phyloP scores from a whole-genome alignment of 805 yeast species.

The Candida ascalaphidarum region DNA sequence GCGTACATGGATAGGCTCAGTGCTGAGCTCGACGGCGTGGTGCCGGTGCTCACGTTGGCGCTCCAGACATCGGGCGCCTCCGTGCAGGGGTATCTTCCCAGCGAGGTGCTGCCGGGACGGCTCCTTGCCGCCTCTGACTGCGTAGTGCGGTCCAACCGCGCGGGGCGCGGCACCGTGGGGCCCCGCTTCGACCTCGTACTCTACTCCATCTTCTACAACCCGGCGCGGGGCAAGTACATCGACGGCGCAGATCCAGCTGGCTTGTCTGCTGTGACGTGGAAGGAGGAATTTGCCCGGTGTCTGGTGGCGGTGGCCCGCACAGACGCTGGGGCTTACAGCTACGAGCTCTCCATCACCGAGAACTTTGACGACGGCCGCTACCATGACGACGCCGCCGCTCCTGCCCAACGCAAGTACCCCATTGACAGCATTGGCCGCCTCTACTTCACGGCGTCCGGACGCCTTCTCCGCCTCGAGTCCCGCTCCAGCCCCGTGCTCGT shows the following conservation, averaged over 20 bases:
- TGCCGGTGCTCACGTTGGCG: constrained; percentile 61
- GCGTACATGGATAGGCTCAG: constrained; percentile 39
- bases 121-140: constrained; percentile 53
- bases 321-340: constrained; percentile 20
- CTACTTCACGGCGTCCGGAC: constrained; percentile 67
- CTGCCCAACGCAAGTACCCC: constrained; percentile 23
- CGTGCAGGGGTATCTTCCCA: constrained; percentile 39
- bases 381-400: constrained; percentile 50
- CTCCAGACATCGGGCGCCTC: constrained; percentile 63
- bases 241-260: constrained; percentile 9
- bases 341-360: constrained; percentile 43
- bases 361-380: constrained; percentile 64
- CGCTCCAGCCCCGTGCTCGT: constrained; percentile 59
- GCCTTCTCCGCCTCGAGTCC: constrained; percentile 53
- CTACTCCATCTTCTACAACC: constrained; percentile 57
- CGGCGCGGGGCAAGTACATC: constrained; percentile 30
- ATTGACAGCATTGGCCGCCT: constrained; percentile 38
- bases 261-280: constrained; percentile 54
- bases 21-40: constrained; percentile 51
- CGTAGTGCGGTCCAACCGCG: constrained; percentile 30
- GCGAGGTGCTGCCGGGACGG: constrained; percentile 54
- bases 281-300: constrained; percentile 59
- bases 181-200: constrained; percentile 50
- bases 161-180: constrained; percentile 34
- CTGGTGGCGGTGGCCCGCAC: constrained; percentile 27